These are phyloP conservation scores for Venturia asperata DNA, from an alignment of 2,329 filamentous ascomycete species.

Conservation along the genomic window DNA sequence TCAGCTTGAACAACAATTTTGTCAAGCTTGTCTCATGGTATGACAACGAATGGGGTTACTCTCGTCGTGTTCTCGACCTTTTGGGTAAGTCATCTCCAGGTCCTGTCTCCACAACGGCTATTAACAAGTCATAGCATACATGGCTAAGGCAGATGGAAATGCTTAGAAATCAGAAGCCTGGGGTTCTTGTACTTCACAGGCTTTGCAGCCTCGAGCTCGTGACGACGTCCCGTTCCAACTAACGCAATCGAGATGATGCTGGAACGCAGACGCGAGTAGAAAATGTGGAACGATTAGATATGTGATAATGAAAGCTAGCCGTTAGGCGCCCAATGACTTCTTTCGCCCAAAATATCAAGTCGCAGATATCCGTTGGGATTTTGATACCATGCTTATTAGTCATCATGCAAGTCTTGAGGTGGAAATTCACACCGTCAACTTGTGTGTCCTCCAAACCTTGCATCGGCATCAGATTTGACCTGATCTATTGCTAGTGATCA, in stretches of 20 bases:
- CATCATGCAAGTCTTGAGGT: too few relatives aligned
- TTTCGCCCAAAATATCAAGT: neutral
- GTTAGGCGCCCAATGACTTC: too few relatives aligned
- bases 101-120: neutral
- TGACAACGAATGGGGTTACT: slow-evolving; percentile 99
- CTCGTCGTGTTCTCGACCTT: slow-evolving; percentile 60
- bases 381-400: neutral
- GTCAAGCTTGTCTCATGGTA: slow-evolving; percentile 98
- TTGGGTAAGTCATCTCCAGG: slow-evolving; percentile 25
- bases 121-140: slow-evolving; percentile 28
- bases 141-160: slow-evolving; percentile 39
- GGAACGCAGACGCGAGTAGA: neutral
- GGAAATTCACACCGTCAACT: too few relatives aligned
- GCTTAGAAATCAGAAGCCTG: slow-evolving; percentile 28
- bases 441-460: too few relatives aligned
- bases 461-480: too few relatives aligned
- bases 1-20: slow-evolving; percentile 96
- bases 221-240: neutral
- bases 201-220: neutral
- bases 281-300: neutral
- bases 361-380: neutral
- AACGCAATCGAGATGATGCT: neutral
- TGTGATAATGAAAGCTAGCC: slow-evolving; percentile 2
- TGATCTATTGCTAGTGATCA: too few relatives aligned
- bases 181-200: neutral